Base-by-base conservation (phyloP, 352 stramenopile genomes). In the Pythium rishiriense region DNA sequence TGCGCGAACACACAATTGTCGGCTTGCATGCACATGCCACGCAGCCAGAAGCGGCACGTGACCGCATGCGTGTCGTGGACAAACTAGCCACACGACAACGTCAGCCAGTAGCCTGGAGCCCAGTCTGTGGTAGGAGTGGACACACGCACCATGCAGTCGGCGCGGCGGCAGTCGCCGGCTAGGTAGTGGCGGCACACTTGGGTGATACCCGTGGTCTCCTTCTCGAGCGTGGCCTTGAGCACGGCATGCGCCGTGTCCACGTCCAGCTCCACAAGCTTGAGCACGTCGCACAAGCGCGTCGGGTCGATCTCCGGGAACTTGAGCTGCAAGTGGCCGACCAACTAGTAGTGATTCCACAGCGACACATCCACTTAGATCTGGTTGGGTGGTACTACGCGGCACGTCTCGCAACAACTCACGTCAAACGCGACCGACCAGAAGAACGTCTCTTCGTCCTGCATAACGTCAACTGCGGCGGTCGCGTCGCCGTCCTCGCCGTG, bases 381-480 rank as follows among this genome's bases (percentile, higher is more conserved):
- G 12, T 14, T 46, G 39, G 21, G 45, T 51, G 45, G 28, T 22
- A 53, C 4, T 35, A 11, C 10, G 17, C 22, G n/a, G 46, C 26
- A 19, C 5, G 17, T 42, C 9, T 17, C 7, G 8, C 19, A 29
- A 50, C 45, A 17, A 67, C 62, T 46, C 76, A 94, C 85, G 72
- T 94, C 85, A 60, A 87, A 94, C 22, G 83, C 82, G 47, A 94
- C 76, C 15, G 85, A 94, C 85, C 85, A 94, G 62, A 93, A 94
- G 69, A 94, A 94, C 25, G 65, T 85, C 57, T 93, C 83, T 74
- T 94, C 85, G 48, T 85, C 74, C 62, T 87, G 73, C 70, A 91
- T 73, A 58, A 42, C 56, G 35, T 78, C 64, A 15, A 74, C 71
- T 14, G 45, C 29, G n/a, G 69, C 53, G 2, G 33, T 14, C 12